Conservation (phyloP, 169 alveolate genomes). For the Perkinsus marinus region DNA sequence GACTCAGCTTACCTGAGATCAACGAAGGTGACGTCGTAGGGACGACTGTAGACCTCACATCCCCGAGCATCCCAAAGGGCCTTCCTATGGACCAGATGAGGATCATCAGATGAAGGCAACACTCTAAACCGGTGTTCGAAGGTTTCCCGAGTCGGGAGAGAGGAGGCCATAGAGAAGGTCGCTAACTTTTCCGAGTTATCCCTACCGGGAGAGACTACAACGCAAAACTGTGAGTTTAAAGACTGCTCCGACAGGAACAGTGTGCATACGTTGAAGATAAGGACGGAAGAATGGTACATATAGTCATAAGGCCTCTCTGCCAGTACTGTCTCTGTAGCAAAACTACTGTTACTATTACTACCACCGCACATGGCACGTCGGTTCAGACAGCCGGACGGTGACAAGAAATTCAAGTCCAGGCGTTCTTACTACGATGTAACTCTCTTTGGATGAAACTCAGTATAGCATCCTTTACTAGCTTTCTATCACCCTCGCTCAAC, state of each 20-base stretch:
- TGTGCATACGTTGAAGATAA: neutral
- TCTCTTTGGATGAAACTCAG: neutral
- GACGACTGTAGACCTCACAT: neutral
- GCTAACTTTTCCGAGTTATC: too few species aligned
- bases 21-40: too few species aligned
- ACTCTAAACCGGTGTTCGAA: neutral
- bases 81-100: neutral
- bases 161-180: neutral
- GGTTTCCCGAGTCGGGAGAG: neutral
- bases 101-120: neutral
- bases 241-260: neutral
- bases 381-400: neutral
- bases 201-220: neutral
- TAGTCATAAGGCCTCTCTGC: neutral
- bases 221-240: neutral
- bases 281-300: neutral
- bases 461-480: neutral
- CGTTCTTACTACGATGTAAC: neutral
- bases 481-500: neutral
- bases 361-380: too few species aligned
- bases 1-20: neutral
- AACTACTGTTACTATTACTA: neutral
- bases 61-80: neutral
- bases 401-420: neutral
- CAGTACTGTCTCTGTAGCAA: neutral